Percentiles rank a stretch among this genome's conserved stretches.
These are phyloP conservation scores for Clonostachys chloroleuca DNA, from an alignment of 2,329 filamentous ascomycete species.

Conservation along the genomic window DNA sequence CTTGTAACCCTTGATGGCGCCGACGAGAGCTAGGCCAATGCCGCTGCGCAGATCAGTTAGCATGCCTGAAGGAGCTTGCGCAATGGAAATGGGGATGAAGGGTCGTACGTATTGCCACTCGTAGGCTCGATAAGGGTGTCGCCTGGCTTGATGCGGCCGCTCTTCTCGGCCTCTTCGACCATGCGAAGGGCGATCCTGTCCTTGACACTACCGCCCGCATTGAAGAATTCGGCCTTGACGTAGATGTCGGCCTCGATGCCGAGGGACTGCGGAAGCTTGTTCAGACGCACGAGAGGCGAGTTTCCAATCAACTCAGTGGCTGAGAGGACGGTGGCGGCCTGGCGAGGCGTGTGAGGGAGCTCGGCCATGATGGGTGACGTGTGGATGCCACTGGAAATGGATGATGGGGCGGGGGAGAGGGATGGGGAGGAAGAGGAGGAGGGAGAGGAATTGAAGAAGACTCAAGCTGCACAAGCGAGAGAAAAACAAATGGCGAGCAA, in stretches of 20 bases:
- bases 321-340: conserved; percentile 42
- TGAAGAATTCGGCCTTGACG: conserved; percentile 90
- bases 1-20: conserved; percentile 94
- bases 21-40: conserved; percentile 91
- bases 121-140: conserved; percentile 98
- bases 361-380: conserved; percentile 9
- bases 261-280: conserved; percentile 86
- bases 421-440: too few relatives aligned
- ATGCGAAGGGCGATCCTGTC: conserved; percentile 94
- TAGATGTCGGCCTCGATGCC: conserved; percentile 88
- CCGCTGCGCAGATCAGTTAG: conserved; percentile 43
- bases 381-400: too few relatives aligned
- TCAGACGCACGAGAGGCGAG: conserved; percentile 90
- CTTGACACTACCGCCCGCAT: conserved; percentile 90
- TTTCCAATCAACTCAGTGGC: conserved; percentile 90
- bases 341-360: conserved; percentile 22
- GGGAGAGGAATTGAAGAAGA: too few relatives aligned
- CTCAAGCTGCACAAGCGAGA: too few relatives aligned
- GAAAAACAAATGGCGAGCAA: too few relatives aligned
- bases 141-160: conserved; percentile 90
- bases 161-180: conserved; percentile 92
- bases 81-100: not conserved
- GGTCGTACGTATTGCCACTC: conserved; percentile 77
- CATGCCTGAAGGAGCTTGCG: not conserved
- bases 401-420: too few relatives aligned